Conservation (phyloP, 352 stramenopile species). For the Elongisporangium anandrum region DNA sequence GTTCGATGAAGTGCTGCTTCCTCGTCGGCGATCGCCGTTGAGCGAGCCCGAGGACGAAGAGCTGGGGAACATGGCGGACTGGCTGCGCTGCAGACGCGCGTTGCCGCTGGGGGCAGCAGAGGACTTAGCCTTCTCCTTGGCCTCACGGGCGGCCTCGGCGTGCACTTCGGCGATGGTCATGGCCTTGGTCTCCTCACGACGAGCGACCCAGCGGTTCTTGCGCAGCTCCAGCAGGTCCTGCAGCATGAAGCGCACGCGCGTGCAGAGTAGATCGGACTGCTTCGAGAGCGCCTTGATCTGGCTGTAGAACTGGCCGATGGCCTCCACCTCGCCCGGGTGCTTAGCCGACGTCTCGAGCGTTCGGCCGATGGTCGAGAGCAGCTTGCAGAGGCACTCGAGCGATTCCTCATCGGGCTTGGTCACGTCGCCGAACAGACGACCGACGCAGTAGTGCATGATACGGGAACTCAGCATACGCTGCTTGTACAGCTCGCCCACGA, state of each 20-base stretch:
- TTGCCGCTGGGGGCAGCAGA: constrained; percentile 23
- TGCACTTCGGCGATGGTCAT: constrained; percentile 84
- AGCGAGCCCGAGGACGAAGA: constrained; percentile 13
- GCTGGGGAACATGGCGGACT: constrained; percentile 46
- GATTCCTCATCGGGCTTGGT: constrained; percentile 91
- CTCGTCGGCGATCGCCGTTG: constrained; percentile 31
- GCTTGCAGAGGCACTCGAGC: constrained; percentile 93
- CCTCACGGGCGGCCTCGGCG: constrained; percentile 65
- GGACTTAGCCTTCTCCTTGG: constrained; percentile 59
- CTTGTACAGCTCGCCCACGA: constrained; percentile 96
- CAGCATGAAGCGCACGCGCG: constrained; percentile 81
- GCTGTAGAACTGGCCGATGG: constrained; percentile 68
- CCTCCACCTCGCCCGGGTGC: constrained; percentile 45
- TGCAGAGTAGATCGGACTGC: constrained; percentile 64
- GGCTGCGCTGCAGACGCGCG: constrained; percentile 48
- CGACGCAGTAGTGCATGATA: constrained; percentile 93
- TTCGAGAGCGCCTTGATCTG: constrained; percentile 63
- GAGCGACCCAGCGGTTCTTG: constrained; percentile 69
- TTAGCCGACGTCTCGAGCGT: constrained; percentile 69
- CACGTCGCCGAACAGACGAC: constrained; percentile 71
- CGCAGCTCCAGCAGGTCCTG: constrained; percentile 76
- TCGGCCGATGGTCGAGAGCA: constrained; percentile 92
- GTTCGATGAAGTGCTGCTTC: constrained; percentile 6
- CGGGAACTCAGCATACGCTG: constrained; percentile 92
- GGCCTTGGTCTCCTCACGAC: constrained; percentile 77